Percentiles rank a stretch among this genome's conserved stretches.
phyloP scores from a whole-genome alignment of 495 filamentous ascomycete genomes.

The Cudoniella acicularis region DNA sequence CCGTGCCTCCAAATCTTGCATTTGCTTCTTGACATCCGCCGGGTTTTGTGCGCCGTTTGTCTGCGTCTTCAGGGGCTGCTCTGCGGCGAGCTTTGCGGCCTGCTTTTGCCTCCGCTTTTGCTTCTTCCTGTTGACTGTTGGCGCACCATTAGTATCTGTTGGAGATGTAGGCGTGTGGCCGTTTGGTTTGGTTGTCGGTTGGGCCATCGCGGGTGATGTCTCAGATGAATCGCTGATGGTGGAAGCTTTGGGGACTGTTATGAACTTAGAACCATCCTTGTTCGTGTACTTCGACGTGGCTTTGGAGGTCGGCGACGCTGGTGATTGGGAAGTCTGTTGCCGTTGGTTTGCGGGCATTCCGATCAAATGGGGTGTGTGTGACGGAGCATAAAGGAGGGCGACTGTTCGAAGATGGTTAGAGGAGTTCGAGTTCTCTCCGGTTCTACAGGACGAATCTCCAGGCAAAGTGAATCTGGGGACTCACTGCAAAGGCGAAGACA shows the following conservation, averaged over 20 bases:
- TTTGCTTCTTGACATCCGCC: slow-evolving; percentile 11
- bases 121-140: slow-evolving; percentile 81
- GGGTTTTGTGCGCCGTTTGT: slow-evolving; percentile 18
- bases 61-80: slow-evolving; percentile 16
- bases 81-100: slow-evolving; percentile 68
- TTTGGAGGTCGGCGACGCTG: slow-evolving; percentile 38
- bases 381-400: slow-evolving; percentile 25
- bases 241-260: slow-evolving; percentile 58
- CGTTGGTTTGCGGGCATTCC: slow-evolving; percentile 52
- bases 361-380: slow-evolving; percentile 22
- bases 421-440: background rate
- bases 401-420: slow-evolving; percentile 19
- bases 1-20: slow-evolving; percentile 24
- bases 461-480: slow-evolving; percentile 9
- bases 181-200: slow-evolving; percentile 28
- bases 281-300: slow-evolving; percentile 56
- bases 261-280: slow-evolving; percentile 66
- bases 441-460: background rate
- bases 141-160: slow-evolving; percentile 20
- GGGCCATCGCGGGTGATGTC: slow-evolving; percentile 41
- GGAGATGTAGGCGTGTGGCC: slow-evolving; percentile 16
- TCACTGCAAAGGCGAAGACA: slow-evolving; percentile 12
- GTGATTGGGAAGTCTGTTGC: slow-evolving; percentile 36
- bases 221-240: slow-evolving; percentile 45
- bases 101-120: slow-evolving; percentile 78